Evolutionary conservation across 2,329 filamentous ascomycete genomes (phyloP).

Genomic region (Aspergillus sp.): DNA sequence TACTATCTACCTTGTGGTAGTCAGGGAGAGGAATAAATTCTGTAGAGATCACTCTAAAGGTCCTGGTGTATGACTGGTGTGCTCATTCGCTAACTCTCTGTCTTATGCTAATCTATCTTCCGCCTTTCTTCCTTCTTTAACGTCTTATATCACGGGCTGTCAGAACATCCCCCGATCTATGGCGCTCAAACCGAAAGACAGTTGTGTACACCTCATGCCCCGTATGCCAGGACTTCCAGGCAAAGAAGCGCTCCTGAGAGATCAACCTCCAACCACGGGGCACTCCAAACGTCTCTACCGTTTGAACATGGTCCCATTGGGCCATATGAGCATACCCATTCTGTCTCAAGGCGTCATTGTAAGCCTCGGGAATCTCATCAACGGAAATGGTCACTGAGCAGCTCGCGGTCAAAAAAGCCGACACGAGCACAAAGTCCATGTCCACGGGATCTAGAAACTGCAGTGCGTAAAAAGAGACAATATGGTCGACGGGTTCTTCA

Average conservation of each 20-base stretch:
- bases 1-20: too few species aligned
- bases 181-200: neutral
- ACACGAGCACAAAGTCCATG: slow-evolving; percentile 13
- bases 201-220: neutral
- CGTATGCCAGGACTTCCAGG: neutral
- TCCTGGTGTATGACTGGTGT: too few species aligned
- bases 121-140: too few species aligned
- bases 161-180: too few species aligned
- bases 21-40: too few species aligned
- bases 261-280: neutral
- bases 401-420: slow-evolving; percentile 12
- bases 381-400: slow-evolving; percentile 11
- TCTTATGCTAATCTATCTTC: too few species aligned
- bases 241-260: neutral
- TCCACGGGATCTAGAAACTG: slow-evolving; percentile 11
- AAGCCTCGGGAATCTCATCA: slow-evolving; percentile 11
- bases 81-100: too few species aligned
- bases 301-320: neutral
- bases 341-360: neutral
- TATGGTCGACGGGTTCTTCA: slow-evolving; percentile 8
- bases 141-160: too few species aligned
- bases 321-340: neutral
- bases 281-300: neutral
- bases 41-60: too few species aligned
- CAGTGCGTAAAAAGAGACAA: slow-evolving; percentile 9